Conservation (phyloP, 2,329 filamentous ascomycete species). For the Aspergillus fijiensis region DNA sequence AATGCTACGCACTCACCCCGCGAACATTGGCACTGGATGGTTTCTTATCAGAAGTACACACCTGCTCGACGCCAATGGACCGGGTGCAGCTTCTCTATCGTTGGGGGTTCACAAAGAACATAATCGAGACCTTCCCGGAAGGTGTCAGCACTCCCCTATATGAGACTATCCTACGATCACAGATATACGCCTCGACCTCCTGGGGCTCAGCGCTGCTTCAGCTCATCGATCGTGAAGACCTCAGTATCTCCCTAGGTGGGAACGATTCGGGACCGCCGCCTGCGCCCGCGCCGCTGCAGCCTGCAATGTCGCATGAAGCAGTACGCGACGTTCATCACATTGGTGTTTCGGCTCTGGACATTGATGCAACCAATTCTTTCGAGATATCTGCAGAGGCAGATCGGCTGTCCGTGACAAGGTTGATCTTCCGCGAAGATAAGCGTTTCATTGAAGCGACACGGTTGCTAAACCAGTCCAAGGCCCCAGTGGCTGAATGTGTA, state of each 20-base stretch:
- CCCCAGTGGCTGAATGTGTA: slow-evolving; percentile 74
- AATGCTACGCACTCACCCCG: slow-evolving; percentile 52
- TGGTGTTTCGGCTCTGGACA: slow-evolving; percentile 55
- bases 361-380: slow-evolving; percentile 56
- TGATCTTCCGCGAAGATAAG: slow-evolving; percentile 89
- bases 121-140: slow-evolving; percentile 83
- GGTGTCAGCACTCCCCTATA: slow-evolving; percentile 76
- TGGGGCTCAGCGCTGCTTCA: slow-evolving; percentile 73
- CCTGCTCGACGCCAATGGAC: slow-evolving; percentile 54
- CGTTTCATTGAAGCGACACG: slow-evolving; percentile 82
- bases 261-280: slow-evolving; percentile 40
- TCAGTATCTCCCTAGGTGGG: slow-evolving; percentile 64
- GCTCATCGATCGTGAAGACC: slow-evolving; percentile 77
- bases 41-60: slow-evolving; percentile 61
- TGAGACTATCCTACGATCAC: slow-evolving; percentile 81
- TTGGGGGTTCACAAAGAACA: slow-evolving; percentile 60
- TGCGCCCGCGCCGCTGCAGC: slow-evolving; percentile 29
- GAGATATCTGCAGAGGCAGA: slow-evolving; percentile 83
- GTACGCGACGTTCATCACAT: slow-evolving; percentile 76
- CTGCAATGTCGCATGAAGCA: slow-evolving; percentile 62
- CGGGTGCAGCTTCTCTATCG: slow-evolving; percentile 73
- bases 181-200: slow-evolving; percentile 72
- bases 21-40: slow-evolving; percentile 68
- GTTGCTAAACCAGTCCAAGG: slow-evolving; percentile 80
- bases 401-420: slow-evolving; percentile 74